A percentile compares a stretch with the other conserved stretches of the same genome.
These are phyloP conservation scores for Xylariaceae sp. DNA, from an alignment of 2,329 filamentous ascomycete genomes.

Conservation along the genomic window DNA sequence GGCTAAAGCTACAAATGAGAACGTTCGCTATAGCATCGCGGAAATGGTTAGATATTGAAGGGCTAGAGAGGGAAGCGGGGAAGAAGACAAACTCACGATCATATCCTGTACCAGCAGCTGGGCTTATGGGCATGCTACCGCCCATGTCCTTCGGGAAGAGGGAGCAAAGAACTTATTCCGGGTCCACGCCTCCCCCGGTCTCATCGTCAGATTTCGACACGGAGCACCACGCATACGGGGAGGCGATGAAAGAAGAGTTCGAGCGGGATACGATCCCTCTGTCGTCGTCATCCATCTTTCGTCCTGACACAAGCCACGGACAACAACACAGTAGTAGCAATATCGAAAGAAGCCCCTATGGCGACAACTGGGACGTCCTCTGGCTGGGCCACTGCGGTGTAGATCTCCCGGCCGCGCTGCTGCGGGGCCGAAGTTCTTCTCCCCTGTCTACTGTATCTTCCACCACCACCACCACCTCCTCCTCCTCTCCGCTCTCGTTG, in stretches of 20 bases:
- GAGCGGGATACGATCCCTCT: slow-evolving; percentile 10
- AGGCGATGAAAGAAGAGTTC: neutral
- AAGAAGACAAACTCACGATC: neutral
- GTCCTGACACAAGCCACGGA: no score
- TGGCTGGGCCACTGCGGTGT: slow-evolving; percentile 39
- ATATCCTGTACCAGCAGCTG: no score
- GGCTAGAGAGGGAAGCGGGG: slow-evolving; percentile 1
- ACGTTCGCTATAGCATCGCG: slow-evolving; percentile 46
- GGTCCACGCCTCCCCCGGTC: no score
- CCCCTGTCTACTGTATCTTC: no score
- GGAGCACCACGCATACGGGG: no score
- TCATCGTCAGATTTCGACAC: no score
- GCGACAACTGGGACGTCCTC: slow-evolving; percentile 35
- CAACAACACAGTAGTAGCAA: neutral
- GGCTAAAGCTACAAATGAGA: slow-evolving; percentile 54
- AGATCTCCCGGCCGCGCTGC: slow-evolving; percentile 23
- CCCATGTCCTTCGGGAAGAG: no score
- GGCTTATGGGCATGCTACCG: no score
- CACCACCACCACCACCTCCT: neutral
- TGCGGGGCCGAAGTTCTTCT: no score
- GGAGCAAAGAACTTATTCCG: no score
- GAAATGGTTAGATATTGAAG: slow-evolving; percentile 31
- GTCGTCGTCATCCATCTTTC: neutral
- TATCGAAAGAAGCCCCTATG: slow-evolving; percentile 19
- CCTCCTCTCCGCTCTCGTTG: slow-evolving; percentile 2